Evolutionary conservation across 768 basidiomycete species (phyloP), one percentile per base, ranked within the genome.

Genomic region (Lenzites betulinus): DNA sequence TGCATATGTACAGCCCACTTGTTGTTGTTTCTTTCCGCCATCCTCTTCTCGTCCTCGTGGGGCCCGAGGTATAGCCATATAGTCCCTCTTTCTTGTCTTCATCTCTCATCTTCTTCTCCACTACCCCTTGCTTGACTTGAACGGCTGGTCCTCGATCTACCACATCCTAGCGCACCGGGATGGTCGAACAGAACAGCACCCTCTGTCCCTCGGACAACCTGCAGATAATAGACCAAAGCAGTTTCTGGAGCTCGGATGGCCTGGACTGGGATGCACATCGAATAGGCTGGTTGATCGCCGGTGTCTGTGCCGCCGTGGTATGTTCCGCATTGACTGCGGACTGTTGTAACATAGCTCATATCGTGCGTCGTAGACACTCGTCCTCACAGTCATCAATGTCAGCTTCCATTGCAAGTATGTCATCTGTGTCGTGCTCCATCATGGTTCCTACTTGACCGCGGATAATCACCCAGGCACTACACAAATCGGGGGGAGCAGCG

Each of bases 221-320:
- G 0, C 60, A 71, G 25, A 70, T 60, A 1, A 67, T 83, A 25
- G 88, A 90, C 71, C 85, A 90, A 69, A 77, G 78, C 49, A 75
- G 73, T 11, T 90, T 90, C 69, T 90, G 88, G 89, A 74, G 75
- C 66, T 64, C 76, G 0, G 75, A 78, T 38, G 79, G 80, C 12
- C 51, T 81, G 22, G 76, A 86, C 66, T 89, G 86, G 87, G 80
- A 83, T 62, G 66, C 74, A 15, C 86, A 87, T 73, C 77, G 83
- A 65, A 85, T 90, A 70, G 89, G 89, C 51, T 91, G 89, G 89
- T 79, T 86, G 11, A 78, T 91, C 56, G 82, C 88, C 16, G 89
- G 89, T 26, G 80, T 76, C 16, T 87, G 84, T 65, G 74, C 89
- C 2, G 70, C 73, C 41, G 42, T 83, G 33, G 88, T 90, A 65